Conservation (phyloP, 169 alveolate genomes). For the Sarcocystis neurona region DNA sequence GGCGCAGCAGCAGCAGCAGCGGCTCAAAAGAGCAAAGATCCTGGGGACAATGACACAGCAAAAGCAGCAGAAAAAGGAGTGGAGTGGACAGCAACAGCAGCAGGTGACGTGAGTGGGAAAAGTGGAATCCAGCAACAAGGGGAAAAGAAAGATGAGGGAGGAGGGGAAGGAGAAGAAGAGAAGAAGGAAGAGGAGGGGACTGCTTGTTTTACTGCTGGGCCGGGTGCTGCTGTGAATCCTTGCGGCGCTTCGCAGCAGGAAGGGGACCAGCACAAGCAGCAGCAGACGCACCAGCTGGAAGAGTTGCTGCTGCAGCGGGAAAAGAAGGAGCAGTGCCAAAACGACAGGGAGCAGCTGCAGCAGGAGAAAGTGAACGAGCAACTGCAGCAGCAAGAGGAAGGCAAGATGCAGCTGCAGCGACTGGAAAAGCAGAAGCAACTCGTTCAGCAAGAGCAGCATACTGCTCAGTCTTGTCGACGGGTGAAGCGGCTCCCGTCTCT, state of each 20-base stretch:
- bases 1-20: no score
- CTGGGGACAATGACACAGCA: no score
- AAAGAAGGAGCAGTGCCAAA: neutral
- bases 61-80: no score
- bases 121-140: no score
- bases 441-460: slow-evolving; percentile 30
- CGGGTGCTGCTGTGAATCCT: neutral
- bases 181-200: no score
- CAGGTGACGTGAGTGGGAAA: no score
- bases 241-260: neutral
- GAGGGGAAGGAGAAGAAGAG: no score
- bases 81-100: no score
- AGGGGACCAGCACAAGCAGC: neutral
- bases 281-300: slow-evolving; percentile 4
- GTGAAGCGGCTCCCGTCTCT: neutral
- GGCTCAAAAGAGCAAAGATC: no score
- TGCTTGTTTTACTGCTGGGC: no score
- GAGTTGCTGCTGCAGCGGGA: neutral
- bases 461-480: neutral
- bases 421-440: neutral
- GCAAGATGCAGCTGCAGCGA: neutral
- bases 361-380: neutral
- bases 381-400: neutral
- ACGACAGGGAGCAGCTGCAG: neutral
- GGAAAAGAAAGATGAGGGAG: no score